Base-by-base conservation (phyloP, 805 yeast species). In the Kregervanrija delftensis region DNA sequence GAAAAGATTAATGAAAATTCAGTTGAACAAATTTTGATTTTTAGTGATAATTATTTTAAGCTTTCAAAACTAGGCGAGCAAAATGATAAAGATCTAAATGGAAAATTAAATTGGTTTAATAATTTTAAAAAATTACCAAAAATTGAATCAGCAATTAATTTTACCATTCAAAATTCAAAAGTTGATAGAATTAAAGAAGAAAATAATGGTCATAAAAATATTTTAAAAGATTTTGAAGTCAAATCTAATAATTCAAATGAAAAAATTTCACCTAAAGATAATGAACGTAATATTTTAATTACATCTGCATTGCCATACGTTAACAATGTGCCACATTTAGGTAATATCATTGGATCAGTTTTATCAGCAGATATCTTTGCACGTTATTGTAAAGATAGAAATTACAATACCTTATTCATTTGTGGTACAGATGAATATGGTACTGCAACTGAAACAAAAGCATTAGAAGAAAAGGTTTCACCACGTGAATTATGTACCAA, bases 361-460 rank as follows among this genome's bases (percentile, higher is more conserved):
- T 74, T 93, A 52, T 79, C 89, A 47, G 99, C 99, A 32, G 99
- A 93, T 69, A 86, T 91, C 50, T 93, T 77, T 66, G 76, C 97
- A 45, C 81, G 98, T 61, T 93, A 86, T 66, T 79, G 86, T 63
- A 90, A 89, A 66, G 81, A 83, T 56, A 81, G 96, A 72, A 86
- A 88, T 65, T 83, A 83, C 69, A 93, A 90, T 64, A 73, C 96
- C 15, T 69, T 93, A 52, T 93, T 71, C 59, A 68, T 93, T 46
- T 89, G 99, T 67, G 99, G 99, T 69, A 93, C 99, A 34, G 99
- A 93, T 64, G 99, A 93, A 69, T 93, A 93, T 63, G 99, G 99
- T 63, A 93, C 99, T 46, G 99, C 99, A 39, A 93, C 99, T 12
- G 99, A 93, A 67, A 93, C 99, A 30, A 93, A 91, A 68, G 99